Evolutionary conservation across 345 rosid genomes (phyloP), one percentile per base, ranked within the genome.

Genomic region (Clarkia xantiana): DNA sequence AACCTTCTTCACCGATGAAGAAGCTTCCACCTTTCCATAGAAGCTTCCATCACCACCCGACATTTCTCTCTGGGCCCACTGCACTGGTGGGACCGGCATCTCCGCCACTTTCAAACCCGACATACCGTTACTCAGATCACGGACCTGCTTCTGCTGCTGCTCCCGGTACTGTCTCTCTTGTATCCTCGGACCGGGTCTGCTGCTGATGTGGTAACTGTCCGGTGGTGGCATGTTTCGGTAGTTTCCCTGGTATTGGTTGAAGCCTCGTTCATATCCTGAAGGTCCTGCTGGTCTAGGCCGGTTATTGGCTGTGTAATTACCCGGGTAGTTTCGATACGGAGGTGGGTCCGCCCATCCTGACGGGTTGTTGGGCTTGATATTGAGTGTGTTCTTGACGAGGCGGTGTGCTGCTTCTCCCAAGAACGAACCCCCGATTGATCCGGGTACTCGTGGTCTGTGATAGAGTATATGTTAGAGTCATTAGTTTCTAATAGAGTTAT

Each of bases 351-450:
- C 44, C 40, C 58, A 41, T 53, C 76, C 76, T 47, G 71, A 64
- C 9, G 82, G 69, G 41, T 84, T 75, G 65, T 69, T 75, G 16
- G 78, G 40, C 72, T 74, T 84, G 53, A 82, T 65, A 65, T 84
- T 93, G 48, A 93, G 97, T 1, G 91, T 75, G 65, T 74, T 93
- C 76, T 72, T 93, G 59, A 93, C 81, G 47, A 93, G 97, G 56
- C 99, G 96, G 66, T 87, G 95, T 61, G 95, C 97, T 54, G 95
- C 95, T 67, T 84, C 95, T 62, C 95, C 97, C 64, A 93, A 70
- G 34, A 62, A 11, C 45, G 69, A 77, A 18, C 99, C 95, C 6
- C 74, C 74, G 14, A 87, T 74, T 42, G 84, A 95, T 56, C 96
- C 88, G 47, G 84, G 86, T 53, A 87, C 76, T 52, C 65, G 87